Percentiles rank a stretch among this genome's conserved stretches.
phyloP scores from a whole-genome alignment of 257 asterid genomes.

The Solanum arcanum region DNA sequence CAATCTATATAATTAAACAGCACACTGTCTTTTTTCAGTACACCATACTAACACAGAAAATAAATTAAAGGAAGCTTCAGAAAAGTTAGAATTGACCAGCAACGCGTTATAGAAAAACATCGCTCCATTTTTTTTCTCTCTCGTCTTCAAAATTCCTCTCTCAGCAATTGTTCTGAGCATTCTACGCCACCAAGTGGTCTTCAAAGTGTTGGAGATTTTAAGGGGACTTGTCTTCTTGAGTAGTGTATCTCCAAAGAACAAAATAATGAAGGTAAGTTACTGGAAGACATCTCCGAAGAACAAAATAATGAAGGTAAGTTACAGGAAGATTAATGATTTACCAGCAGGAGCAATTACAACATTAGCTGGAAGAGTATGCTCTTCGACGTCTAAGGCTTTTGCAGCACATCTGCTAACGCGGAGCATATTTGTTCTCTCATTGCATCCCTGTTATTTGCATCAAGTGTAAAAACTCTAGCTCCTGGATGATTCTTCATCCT shows the following conservation, averaged over 20 bases:
- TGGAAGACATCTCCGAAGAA: neutral
- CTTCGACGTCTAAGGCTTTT: conserved; percentile 16
- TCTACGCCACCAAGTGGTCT: neutral
- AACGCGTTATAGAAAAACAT: neutral
- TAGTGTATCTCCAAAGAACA: neutral
- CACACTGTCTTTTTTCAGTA: neutral
- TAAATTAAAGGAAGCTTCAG: neutral
- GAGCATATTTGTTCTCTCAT: conserved; percentile 53
- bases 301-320: neutral
- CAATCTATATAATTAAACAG: neutral
- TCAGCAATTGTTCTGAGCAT: neutral
- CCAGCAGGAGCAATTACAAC: neutral
- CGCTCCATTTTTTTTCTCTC: neutral
- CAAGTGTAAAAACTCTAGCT: conserved; percentile 41
- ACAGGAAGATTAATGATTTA: too few species aligned
- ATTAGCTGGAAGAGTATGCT: neutral
- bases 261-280: neutral
- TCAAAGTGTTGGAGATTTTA: neutral
- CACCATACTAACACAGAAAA: neutral
- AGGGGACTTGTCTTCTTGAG: neutral
- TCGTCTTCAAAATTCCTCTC: neutral
- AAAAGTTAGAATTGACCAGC: neutral
- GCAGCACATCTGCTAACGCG: conserved; percentile 31
- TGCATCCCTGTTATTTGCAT: conserved; percentile 53
- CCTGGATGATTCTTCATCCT: conserved; percentile 67